phyloP scores from a whole-genome alignment of 306 rosid species.

The Myrica gale region DNA sequence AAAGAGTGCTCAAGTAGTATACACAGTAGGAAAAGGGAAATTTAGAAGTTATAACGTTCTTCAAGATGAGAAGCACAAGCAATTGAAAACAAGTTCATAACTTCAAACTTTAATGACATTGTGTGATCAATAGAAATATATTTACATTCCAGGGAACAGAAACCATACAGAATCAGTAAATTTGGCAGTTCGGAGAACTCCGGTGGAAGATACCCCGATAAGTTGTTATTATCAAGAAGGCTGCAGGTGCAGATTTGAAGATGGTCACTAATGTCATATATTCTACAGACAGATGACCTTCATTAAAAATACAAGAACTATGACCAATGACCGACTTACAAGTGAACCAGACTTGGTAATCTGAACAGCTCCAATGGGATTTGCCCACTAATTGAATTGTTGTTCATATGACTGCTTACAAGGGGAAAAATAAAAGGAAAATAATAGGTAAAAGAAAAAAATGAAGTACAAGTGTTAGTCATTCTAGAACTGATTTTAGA shows the following conservation, averaged over 20 bases:
- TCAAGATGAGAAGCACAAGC: slow-evolving; percentile 3
- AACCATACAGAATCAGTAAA: slow-evolving; percentile 51
- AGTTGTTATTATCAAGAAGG: slow-evolving; percentile 89
- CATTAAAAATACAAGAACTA: background rate
- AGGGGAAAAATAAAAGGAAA: slow-evolving; percentile 10
- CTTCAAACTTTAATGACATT: background rate
- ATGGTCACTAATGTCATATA: background rate
- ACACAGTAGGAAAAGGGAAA: background rate
- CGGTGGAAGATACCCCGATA: slow-evolving; percentile 76
- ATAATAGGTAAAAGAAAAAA: slow-evolving; percentile 7
- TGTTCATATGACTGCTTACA: slow-evolving; percentile 92
- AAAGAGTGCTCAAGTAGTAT: slow-evolving; percentile 21
- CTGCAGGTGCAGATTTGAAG: slow-evolving; percentile 49
- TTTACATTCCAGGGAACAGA: slow-evolving; percentile 18
- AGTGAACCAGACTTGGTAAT: slow-evolving; percentile 63
- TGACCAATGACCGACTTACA: slow-evolving; percentile 55
- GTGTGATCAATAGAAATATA: background rate
- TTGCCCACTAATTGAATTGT: slow-evolving; percentile 87
- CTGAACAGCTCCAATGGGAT: slow-evolving; percentile 65
- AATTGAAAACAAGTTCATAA: slow-evolving; percentile 7
- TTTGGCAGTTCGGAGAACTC: slow-evolving; percentile 49
- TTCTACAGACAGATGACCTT: background rate
- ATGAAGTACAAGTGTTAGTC: slow-evolving; percentile 9
- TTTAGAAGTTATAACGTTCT: background rate
- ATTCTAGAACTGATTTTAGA: slow-evolving; percentile 12